Evolutionary conservation across 768 basidiomycete genomes (phyloP), one percentile per base, ranked within the genome.

Genomic region (Daedaleopsis sinensis): DNA sequence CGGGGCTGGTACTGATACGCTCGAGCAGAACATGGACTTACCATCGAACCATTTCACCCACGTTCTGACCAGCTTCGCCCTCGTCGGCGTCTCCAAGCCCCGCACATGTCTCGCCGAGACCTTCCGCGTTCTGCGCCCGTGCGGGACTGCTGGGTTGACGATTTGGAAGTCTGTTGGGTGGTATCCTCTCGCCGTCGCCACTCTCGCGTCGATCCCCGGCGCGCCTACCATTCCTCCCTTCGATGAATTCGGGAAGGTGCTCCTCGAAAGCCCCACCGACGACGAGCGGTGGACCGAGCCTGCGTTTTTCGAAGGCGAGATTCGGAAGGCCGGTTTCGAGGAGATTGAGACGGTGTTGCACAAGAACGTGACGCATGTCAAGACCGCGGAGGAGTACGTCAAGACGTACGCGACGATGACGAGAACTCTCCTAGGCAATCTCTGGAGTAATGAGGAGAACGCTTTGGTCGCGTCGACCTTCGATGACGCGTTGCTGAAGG

Each of bases 41-140:
- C 54, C 54, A 4, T 44, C 54, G 16, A n/a, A 32, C 24, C 23
- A 55, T 24, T 55, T 46, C 54, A 55, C 54, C 36, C 54, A 55
- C 32, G 54, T 55, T 42, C 8, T 47, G 42, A 44, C 54, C 23
- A 55, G 44, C 54, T 55, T 55, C 44, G 54, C 42, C 18, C 42
- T 46, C 54, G 21, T 43, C 42, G 23, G 24, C 24, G 16, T 55
- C n/a, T 23, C 54, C 43, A 39, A 55, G 27, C 54, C 54, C 16
- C 54, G 39, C 18, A 23, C 54, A 12, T 11, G 11, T 23, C 43
- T 55, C 16, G 19, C 42, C 42, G 54, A 55, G 44, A 19, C 27
- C 23, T 47, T 44, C 32, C 54, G 54, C n/a, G 54, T 55, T 39
- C 54, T 55, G 21, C 54, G 54, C 18, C 54, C 54, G 23, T 18